A percentile compares a stretch with the other conserved stretches of the same genome.
Conservation (phyloP, 176 grass and related monocot genomes). For the Paspalum vaginatum region DNA sequence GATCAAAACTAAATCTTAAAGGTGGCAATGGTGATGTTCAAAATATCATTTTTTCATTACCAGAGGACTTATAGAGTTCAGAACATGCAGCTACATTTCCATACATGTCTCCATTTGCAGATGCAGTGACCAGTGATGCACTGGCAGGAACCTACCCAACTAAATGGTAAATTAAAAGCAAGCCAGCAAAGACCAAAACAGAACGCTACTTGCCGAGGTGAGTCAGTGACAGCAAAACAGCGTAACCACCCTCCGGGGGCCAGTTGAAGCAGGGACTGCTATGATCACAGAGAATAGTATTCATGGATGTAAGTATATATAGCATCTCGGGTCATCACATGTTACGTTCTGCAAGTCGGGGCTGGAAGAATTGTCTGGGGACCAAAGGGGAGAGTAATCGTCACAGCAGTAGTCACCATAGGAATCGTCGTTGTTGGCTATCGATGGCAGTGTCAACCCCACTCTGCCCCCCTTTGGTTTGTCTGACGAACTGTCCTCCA, state of each 20-base stretch:
- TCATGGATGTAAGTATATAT: slow-evolving; percentile 12
- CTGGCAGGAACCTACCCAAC: not conserved
- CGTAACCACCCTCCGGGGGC: no score
- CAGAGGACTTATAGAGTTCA: not conserved
- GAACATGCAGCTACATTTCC: not conserved
- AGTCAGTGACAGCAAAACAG: not conserved
- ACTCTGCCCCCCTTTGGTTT: not conserved
- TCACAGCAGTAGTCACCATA: not conserved
- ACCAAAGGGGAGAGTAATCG: not conserved
- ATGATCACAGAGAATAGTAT: slow-evolving; percentile 9
- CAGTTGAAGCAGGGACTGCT: not conserved
- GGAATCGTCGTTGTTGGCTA: not conserved
- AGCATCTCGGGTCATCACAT: slow-evolving; percentile 24
- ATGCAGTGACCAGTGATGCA: not conserved
- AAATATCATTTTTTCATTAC: not conserved
- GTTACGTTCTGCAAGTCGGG: slow-evolving; percentile 16
- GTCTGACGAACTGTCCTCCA: not conserved
- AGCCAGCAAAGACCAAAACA: not conserved
- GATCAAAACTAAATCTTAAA: not conserved
- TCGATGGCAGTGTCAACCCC: not conserved
- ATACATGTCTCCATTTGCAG: not conserved
- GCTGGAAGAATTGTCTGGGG: not conserved
- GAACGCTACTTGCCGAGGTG: not conserved
- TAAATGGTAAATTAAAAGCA: no score
- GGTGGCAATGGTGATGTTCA: not conserved